Percentiles rank a stretch among this genome's conserved stretches.
These are phyloP conservation scores for Paecilomyces sp. DNA, from an alignment of 2,329 filamentous ascomycete species.

Conservation along the genomic window DNA sequence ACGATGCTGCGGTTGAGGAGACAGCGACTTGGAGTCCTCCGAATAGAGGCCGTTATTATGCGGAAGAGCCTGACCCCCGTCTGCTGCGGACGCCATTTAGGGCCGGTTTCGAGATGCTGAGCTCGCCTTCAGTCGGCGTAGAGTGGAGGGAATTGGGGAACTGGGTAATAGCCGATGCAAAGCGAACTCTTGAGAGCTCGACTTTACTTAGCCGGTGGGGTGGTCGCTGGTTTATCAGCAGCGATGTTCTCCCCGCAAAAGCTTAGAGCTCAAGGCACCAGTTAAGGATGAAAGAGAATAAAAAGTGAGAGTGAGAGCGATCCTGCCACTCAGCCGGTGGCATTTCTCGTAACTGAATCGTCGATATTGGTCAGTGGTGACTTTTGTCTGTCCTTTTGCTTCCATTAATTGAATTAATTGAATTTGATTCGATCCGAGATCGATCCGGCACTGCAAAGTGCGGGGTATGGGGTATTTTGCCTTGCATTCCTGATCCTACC, in stretches of 20 bases:
- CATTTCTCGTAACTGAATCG: too few relatives aligned
- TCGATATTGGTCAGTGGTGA: not conserved
- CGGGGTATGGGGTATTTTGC: not conserved
- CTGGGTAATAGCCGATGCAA: conserved; percentile 27
- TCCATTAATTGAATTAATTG: not conserved
- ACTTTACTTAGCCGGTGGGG: not conserved
- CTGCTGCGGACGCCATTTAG: conserved; percentile 3
- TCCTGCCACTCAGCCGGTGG: too few relatives aligned
- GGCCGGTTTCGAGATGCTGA: not conserved
- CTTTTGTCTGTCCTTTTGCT: not conserved
- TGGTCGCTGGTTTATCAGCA: not conserved
- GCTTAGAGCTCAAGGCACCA: too few relatives aligned
- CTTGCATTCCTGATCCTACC: not conserved
- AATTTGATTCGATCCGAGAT: not conserved
- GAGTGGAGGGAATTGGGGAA: conserved; percentile 15
- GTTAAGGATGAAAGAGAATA: too few relatives aligned
- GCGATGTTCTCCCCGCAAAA: not conserved
- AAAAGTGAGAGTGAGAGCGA: too few relatives aligned
- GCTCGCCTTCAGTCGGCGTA: conserved; percentile 6
- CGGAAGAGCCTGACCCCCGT: not conserved
- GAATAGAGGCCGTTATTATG: conserved; percentile 11
- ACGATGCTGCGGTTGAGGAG: conserved; percentile 32
- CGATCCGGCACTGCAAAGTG: not conserved
- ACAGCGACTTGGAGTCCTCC: conserved; percentile 21
- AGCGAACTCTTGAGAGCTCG: conserved; percentile 16